Evolutionary conservation across 371 early-diverging fungal genomes (phyloP).

Genomic region (Sporodiniella umbellata): DNA sequence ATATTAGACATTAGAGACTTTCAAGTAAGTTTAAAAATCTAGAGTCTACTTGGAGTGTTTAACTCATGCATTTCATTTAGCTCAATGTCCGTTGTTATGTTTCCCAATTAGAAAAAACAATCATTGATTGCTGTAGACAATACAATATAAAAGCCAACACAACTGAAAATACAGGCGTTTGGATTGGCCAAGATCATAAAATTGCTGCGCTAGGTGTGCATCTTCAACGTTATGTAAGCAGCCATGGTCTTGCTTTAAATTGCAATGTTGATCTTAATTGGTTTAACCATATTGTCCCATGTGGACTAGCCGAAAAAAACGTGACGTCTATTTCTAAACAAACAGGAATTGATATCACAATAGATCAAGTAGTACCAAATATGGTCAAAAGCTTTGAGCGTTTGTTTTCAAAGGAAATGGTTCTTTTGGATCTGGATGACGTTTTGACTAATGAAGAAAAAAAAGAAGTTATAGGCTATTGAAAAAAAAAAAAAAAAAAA

Average conservation of each 20-base stretch:
- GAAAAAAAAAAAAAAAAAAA: no score
- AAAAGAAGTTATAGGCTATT: not conserved
- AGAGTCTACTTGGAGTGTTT: no score
- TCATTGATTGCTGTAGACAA: conserved; percentile 70
- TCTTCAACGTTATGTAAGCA: conserved; percentile 84
- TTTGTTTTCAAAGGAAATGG: conserved; percentile 25
- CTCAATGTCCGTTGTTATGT: conserved; percentile 81
- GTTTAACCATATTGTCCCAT: conserved; percentile 89
- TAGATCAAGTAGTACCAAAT: conserved; percentile 21
- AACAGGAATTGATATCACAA: conserved; percentile 8
- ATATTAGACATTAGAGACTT: conserved; percentile 75
- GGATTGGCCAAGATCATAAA: conserved; percentile 74
- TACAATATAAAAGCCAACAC: conserved; percentile 67
- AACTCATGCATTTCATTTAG: no score
- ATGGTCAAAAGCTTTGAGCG: conserved; percentile 28
- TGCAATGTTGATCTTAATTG: conserved; percentile 82
- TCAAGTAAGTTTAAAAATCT: conserved; percentile 20
- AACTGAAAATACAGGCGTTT: conserved; percentile 83
- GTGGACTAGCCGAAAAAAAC: conserved; percentile 78
- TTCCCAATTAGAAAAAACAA: conserved; percentile 66
- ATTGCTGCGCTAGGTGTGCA: conserved; percentile 86
- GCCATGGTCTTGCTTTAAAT: conserved; percentile 93
- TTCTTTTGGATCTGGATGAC: conserved; percentile 7
- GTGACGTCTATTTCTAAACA: conserved; percentile 74
- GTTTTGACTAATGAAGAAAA: conserved; percentile 4